Evolutionary conservation across 2,329 filamentous ascomycete species (phyloP), one percentile per base, ranked within the genome.

Genomic region (Ophiognomonia clavigignenti-juglandacearum): DNA sequence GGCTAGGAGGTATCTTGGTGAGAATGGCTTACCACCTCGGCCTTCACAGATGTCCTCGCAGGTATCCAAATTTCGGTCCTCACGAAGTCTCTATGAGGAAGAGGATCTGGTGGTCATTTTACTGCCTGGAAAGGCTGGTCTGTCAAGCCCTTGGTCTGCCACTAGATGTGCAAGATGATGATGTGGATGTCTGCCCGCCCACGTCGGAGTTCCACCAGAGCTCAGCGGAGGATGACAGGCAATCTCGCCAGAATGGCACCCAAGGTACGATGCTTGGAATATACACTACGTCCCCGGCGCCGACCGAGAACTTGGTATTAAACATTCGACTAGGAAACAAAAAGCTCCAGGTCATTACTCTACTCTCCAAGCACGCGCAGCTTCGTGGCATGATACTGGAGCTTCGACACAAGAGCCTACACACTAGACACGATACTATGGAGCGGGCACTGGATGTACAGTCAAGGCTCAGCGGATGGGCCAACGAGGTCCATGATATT

Each of bases 21-120:
- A 70, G 76, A 4, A 76, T 78, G 56, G 72, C 75, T 1, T 77
- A 75, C 37, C 77, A 81, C 39, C 61, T 80, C 2, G 77, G 77
- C 0, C 66, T 82, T n/a, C 77, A 82, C 59, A 70, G 77, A 3
- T 82, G 78, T 45, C 76, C 77, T 1, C 64, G 66, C 5, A 67
- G 77, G 0, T 80, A 71, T 47, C 62, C 70, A 0, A 72, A 73
- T 37, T 79, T 81, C 53, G 69, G 64, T 0, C 47, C 57, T 1
- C 59, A 67, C 9, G 74, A 80, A 35, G 66, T 64, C 3, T 65
- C 70, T 3, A 67, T 76, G 26, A 68, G 78, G 2, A 69, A 73
- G 13, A 67, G 77, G 0, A 60, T 81, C 0, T 80, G 80, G 51
- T 81, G 77, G 76, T 73, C 73, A 1, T 68, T 80, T 0, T 82